These are phyloP conservation scores for Penicillium soppii DNA, from an alignment of 495 filamentous ascomycete genomes.

Conservation along the genomic window DNA sequence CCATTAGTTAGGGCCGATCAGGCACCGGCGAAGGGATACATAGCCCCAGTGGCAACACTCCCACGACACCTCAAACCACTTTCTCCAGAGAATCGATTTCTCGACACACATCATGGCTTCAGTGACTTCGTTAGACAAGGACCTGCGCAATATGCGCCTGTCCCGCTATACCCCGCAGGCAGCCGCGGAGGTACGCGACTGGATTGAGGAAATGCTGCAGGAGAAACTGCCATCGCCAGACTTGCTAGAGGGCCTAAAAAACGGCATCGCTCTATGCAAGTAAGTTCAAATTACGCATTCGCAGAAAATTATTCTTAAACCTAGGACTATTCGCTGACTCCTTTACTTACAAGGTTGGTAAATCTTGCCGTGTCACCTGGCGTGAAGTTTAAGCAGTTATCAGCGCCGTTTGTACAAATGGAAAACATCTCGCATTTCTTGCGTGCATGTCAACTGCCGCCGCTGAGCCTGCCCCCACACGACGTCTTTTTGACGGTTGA, in stretches of 20 bases:
- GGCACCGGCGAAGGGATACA: constrained; percentile 27
- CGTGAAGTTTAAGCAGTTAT: constrained; percentile 73
- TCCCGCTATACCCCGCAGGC: constrained; percentile 93
- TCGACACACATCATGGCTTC: constrained; percentile 70
- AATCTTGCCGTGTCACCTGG: constrained; percentile 80
- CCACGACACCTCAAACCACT: background rate
- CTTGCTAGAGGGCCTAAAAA: constrained; percentile 80
- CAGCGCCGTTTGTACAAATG: constrained; percentile 99
- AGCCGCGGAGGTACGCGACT: constrained; percentile 78
- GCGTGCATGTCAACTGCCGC: constrained; percentile 76
- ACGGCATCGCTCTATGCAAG: constrained; percentile 92
- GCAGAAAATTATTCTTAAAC: background rate
- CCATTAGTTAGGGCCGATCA: constrained; percentile 20
- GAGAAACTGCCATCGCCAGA: constrained; percentile 69
- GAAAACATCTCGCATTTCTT: constrained; percentile 99
- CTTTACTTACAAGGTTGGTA: constrained; percentile 60
- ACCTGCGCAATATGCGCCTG: constrained; percentile 89
- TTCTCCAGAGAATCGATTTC: constrained; percentile 1
- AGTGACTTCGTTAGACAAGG: constrained; percentile 89
- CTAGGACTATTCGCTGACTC: constrained; percentile 12
- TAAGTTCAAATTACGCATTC: constrained; percentile 39
- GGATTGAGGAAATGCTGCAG: constrained; percentile 84
- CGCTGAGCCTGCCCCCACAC: constrained; percentile 85
- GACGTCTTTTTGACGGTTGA: constrained; percentile 98
- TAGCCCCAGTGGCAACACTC: constrained; percentile 3